Percentiles rank a stretch among this genome's conserved stretches.
phyloP scores from a whole-genome alignment of 441 rosid species.

The Pelargonium australe region DNA sequence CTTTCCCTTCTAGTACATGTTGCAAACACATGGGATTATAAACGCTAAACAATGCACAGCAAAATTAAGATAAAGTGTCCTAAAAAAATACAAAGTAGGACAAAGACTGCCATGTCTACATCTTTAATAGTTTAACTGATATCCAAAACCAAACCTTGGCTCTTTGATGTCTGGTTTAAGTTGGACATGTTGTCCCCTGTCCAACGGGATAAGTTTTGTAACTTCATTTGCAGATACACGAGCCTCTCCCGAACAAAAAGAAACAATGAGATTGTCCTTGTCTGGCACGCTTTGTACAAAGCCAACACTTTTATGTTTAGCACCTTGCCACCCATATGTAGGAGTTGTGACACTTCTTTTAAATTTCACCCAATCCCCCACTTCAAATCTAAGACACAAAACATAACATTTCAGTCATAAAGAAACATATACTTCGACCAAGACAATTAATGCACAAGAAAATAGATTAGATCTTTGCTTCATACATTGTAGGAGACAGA shows the following conservation, averaged over 20 bases:
- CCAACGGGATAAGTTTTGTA: conserved; percentile 82
- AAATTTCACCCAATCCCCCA: conserved; percentile 98
- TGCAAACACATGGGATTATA: not conserved
- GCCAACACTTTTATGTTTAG: conserved; percentile 88
- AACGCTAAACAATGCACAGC: not conserved
- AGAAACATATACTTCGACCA: conserved; percentile 5
- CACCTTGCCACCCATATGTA: conserved; percentile 91
- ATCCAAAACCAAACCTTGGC: conserved; percentile 60
- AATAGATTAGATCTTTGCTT: conserved; percentile 20
- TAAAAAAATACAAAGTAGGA: not conserved
- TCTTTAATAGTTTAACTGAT: conserved; percentile 14
- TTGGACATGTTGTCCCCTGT: conserved; percentile 94
- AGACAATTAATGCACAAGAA: conserved; percentile 14
- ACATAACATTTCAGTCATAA: conserved; percentile 9
- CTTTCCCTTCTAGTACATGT: conserved; percentile 4
- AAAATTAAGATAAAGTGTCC: not conserved
- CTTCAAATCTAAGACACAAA: conserved; percentile 57
- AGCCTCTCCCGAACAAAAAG: conserved; percentile 94
- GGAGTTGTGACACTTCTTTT: conserved; percentile 74
- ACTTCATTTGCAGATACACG: conserved; percentile 78
- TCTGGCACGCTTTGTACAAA: conserved; percentile 87
- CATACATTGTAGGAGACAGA: conserved; percentile 90
- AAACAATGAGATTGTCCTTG: conserved; percentile 65
- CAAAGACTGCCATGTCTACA: not conserved
- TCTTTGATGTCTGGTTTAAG: conserved; percentile 75